These are phyloP conservation scores for Curvularia sp. DNA, from an alignment of 2,329 filamentous ascomycete species.

Conservation along the genomic window DNA sequence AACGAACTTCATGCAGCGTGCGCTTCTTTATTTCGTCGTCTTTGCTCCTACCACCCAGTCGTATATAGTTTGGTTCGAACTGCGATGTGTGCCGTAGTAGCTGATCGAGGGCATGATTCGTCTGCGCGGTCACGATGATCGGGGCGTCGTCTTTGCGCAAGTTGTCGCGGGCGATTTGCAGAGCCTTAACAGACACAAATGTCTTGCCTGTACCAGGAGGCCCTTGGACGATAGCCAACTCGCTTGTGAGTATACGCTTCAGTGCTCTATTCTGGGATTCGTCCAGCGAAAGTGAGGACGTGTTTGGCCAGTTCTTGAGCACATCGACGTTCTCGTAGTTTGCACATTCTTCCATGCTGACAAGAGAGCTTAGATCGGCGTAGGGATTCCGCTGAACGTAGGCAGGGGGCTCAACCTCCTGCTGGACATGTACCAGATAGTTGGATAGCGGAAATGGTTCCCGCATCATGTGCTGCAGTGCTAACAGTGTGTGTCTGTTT, in stretches of 20 bases:
- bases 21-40: conserved; percentile 69
- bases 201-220: conserved; percentile 85
- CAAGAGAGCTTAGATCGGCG: conserved; percentile 59
- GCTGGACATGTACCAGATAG: conserved; percentile 63
- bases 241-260: conserved; percentile 71
- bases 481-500: conserved; percentile 72
- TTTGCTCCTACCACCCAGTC: conserved; percentile 73
- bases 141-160: conserved; percentile 64
- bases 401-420: conserved; percentile 57
- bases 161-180: conserved; percentile 71
- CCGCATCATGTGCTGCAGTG: conserved; percentile 69
- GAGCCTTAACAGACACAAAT: conserved; percentile 74
- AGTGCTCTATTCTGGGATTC: conserved; percentile 73
- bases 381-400: conserved; percentile 61
- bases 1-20: conserved; percentile 69
- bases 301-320: conserved; percentile 61
- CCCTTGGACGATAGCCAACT: conserved; percentile 80
- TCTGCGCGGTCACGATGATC: conserved; percentile 82
- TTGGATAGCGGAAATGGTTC: conserved; percentile 69
- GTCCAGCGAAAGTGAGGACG: conserved; percentile 64
- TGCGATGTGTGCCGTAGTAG: conserved; percentile 69
- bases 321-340: conserved; percentile 60
- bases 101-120: conserved; percentile 90
- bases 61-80: conserved; percentile 69
- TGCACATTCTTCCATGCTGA: conserved; percentile 48